A percentile compares a stretch with the other conserved stretches of the same genome.
These are phyloP conservation scores for Cladorrhinum sp. DNA, from an alignment of 2,329 filamentous ascomycete genomes.

Conservation along the genomic window DNA sequence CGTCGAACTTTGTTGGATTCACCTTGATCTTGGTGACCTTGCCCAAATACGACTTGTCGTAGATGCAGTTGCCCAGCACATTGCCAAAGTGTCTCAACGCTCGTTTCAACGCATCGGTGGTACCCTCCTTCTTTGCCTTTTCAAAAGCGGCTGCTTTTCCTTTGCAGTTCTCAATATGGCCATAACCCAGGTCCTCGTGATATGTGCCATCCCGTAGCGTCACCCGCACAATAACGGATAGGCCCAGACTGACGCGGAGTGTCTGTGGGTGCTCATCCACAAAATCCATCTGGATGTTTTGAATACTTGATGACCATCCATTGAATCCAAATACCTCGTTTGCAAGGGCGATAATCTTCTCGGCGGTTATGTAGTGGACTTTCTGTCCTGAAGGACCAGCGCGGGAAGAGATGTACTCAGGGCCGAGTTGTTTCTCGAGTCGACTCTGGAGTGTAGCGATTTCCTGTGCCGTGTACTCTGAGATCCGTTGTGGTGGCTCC, in stretches of 20 bases:
- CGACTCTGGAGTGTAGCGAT: slow-evolving; percentile 83
- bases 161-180: slow-evolving; percentile 93
- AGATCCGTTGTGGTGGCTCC: slow-evolving; percentile 64
- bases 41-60: slow-evolving; percentile 89
- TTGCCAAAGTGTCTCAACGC: slow-evolving; percentile 91
- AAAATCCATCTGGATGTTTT: slow-evolving; percentile 92
- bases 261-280: slow-evolving; percentile 81
- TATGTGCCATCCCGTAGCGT: slow-evolving; percentile 92
- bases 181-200: slow-evolving; percentile 96
- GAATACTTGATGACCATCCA: slow-evolving; percentile 95
- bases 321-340: slow-evolving; percentile 98
- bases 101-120: slow-evolving; percentile 89
- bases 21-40: slow-evolving; percentile 90
- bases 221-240: slow-evolving; percentile 88
- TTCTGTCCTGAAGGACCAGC: slow-evolving; percentile 78
- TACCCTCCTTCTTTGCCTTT: slow-evolving; percentile 97
- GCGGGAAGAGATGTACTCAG: slow-evolving; percentile 89
- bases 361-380: slow-evolving; percentile 91
- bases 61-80: slow-evolving; percentile 95
- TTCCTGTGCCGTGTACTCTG: slow-evolving; percentile 82
- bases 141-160: slow-evolving; percentile 95
- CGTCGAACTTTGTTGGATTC: slow-evolving; percentile 71
- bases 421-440: slow-evolving; percentile 89
- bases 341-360: slow-evolving; percentile 92
- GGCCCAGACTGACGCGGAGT: slow-evolving; percentile 75